Percentiles rank a stretch among this genome's conserved stretches.
Conservation (phyloP, 2,329 filamentous ascomycete genomes). For the Didymella sp. region DNA sequence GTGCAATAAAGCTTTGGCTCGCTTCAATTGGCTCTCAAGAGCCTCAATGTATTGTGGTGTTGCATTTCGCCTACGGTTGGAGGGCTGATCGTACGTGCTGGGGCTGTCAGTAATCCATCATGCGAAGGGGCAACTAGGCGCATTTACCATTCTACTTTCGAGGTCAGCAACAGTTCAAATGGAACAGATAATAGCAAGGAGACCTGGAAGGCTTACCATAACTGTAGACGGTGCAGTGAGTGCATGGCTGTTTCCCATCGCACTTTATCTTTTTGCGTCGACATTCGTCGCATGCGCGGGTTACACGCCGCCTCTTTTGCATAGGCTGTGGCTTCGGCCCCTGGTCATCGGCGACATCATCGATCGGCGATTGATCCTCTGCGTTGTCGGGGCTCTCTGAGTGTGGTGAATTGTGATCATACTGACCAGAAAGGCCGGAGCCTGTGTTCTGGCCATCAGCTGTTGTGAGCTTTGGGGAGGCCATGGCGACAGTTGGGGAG, state of each 20-base stretch:
- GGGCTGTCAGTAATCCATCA: constrained; percentile 14
- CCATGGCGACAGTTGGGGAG: constrained; percentile 45
- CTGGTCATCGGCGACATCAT: constrained; percentile 45
- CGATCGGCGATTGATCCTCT: constrained; percentile 44
- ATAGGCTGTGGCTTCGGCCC: constrained; percentile 45
- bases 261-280: constrained; percentile 62
- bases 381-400: constrained; percentile 42
- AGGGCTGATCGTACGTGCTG: constrained; percentile 88
- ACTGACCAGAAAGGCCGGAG: constrained; percentile 35
- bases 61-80: constrained; percentile 87
- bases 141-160: constrained; percentile 10
- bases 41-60: constrained; percentile 93
- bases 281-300: constrained; percentile 53
- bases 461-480: constrained; percentile 43
- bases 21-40: constrained; percentile 80
- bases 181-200: neutral
- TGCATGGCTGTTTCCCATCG: constrained; percentile 65
- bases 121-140: neutral
- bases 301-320: constrained; percentile 54
- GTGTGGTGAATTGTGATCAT: constrained; percentile 34
- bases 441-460: constrained; percentile 42
- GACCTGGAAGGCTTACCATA: constrained; percentile 69
- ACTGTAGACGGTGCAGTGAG: constrained; percentile 96
- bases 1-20: constrained; percentile 79
- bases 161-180: constrained; percentile 6